Evolutionary conservation across 2,329 filamentous ascomycete genomes (phyloP).

Genomic region (Calonectria ilicicola): DNA sequence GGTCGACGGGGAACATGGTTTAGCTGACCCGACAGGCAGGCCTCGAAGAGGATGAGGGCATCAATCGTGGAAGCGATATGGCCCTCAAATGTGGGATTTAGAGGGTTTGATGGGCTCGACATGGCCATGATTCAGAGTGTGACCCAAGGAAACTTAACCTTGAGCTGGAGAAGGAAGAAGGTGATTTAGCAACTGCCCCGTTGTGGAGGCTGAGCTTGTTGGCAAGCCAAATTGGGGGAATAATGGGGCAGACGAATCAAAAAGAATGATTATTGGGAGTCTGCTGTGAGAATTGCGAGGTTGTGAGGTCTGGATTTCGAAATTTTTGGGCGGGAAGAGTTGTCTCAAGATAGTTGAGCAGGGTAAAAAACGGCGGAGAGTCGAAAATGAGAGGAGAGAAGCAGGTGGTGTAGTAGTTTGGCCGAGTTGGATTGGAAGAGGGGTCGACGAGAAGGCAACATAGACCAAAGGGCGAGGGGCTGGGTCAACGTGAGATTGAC

Average conservation of each 20-base stretch:
- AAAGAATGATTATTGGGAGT: neutral
- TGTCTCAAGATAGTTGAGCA: neutral
- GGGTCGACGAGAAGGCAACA: constrained; percentile 3
- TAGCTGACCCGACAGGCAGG: constrained; percentile 76
- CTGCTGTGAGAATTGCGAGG: neutral
- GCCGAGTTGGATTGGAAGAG: constrained; percentile 1
- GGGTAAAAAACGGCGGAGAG: neutral
- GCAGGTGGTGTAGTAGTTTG: constrained; percentile 4
- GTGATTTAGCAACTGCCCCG: constrained; percentile 21
- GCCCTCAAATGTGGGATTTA: constrained; percentile 76
- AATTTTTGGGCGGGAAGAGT: neutral
- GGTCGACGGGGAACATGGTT: constrained; percentile 85
- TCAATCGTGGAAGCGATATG: constrained; percentile 78
- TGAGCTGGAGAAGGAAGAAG: constrained; percentile 16
- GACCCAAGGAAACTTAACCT: constrained; percentile 30
- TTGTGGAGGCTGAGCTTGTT: constrained; percentile 24
- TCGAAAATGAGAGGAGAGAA: constrained; percentile 10
- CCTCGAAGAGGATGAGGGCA: constrained; percentile 84
- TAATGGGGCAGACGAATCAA: constrained; percentile 2
- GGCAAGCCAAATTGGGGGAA: constrained; percentile 2
- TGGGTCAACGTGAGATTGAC: neutral
- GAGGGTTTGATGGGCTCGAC: constrained; percentile 44
- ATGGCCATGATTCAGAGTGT: constrained; percentile 39
- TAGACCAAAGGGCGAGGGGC: neutral
- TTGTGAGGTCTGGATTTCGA: neutral